These are phyloP conservation scores for Tagetes patula DNA, from an alignment of 129 eudicot genomes.

Conservation along the genomic window DNA sequence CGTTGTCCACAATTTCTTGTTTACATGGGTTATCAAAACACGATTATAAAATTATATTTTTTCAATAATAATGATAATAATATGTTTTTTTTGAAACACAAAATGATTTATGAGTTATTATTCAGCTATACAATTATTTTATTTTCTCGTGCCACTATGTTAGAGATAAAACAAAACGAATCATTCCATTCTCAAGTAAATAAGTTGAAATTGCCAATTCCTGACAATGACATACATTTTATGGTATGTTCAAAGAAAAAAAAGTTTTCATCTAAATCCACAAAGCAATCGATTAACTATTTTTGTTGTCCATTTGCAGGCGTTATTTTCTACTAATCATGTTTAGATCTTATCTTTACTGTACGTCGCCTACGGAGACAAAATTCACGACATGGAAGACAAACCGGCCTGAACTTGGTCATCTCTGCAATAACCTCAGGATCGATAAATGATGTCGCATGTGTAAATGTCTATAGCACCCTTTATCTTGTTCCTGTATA, in stretches of 20 bases:
- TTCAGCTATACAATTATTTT: background rate
- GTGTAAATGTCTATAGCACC: constrained; percentile 22
- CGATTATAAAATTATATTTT: background rate
- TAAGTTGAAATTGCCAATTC: background rate
- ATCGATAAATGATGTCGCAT: constrained; percentile 51
- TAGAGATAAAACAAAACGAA: background rate
- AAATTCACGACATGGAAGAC: constrained; percentile 70
- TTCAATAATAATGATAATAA: background rate
- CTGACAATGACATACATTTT: background rate
- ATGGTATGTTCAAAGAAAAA: background rate
- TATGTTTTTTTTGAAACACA: background rate
- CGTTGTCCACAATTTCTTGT: background rate
- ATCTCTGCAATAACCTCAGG: constrained; percentile 84
- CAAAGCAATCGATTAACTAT: constrained; percentile 4
- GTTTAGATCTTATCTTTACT: constrained; percentile 75
- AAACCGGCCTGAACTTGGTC: constrained; percentile 90
- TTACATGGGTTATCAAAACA: background rate
- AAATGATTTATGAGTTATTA: background rate
- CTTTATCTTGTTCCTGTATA: constrained; percentile 25
- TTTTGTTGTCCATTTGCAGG: constrained; percentile 50
- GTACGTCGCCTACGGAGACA: constrained; percentile 44
- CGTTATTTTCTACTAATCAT: constrained; percentile 82
- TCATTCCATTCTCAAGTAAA: background rate
- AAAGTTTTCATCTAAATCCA: background rate
- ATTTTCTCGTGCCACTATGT: background rate